These are phyloP conservation scores for Marsdenia floribunda DNA, from an alignment of 257 asterid genomes.

Conservation along the genomic window DNA sequence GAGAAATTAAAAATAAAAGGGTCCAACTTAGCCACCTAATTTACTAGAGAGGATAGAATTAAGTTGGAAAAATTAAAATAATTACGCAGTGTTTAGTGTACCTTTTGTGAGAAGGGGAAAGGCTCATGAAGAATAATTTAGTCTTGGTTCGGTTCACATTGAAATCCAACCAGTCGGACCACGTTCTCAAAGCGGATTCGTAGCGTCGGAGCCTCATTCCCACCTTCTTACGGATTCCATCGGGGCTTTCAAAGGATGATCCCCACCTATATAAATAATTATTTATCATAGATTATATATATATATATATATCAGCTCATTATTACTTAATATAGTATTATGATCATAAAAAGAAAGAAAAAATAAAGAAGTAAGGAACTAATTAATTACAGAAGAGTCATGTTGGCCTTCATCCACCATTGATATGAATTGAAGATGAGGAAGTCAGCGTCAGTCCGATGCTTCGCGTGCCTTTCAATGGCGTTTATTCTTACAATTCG, in stretches of 20 bases:
- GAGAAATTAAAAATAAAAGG: too few species aligned
- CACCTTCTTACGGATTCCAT: conserved; percentile 31
- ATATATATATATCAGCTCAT: too few species aligned
- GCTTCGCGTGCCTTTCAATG: conserved; percentile 67
- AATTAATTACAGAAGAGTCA: conserved; percentile 47
- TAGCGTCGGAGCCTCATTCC: conserved; percentile 26
- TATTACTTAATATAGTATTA: too few species aligned
- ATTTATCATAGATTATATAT: too few species aligned
- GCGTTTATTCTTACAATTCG: conserved; percentile 64
- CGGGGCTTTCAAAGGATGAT: conserved; percentile 25
- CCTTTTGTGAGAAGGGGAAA: conserved; percentile 32
- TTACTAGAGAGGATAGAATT: too few species aligned
- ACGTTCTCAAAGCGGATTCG: conserved; percentile 42
- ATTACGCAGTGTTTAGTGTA: background rate
- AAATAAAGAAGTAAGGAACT: conserved; percentile 17
- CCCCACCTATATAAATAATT: conserved; percentile 23
- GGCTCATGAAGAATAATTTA: conserved; percentile 43
- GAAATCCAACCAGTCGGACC: conserved; percentile 53
- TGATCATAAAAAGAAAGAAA: too few species aligned
- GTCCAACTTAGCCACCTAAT: too few species aligned
- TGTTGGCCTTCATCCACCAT: conserved; percentile 75
- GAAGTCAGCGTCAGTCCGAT: conserved; percentile 66
- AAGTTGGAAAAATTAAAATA: too few species aligned
- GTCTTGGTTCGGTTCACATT: conserved; percentile 36
- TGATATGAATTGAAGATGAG: conserved; percentile 66